Evolutionary conservation across 2,329 filamentous ascomycete genomes (phyloP).

Genomic region (Dryadomyces quercivorus): DNA sequence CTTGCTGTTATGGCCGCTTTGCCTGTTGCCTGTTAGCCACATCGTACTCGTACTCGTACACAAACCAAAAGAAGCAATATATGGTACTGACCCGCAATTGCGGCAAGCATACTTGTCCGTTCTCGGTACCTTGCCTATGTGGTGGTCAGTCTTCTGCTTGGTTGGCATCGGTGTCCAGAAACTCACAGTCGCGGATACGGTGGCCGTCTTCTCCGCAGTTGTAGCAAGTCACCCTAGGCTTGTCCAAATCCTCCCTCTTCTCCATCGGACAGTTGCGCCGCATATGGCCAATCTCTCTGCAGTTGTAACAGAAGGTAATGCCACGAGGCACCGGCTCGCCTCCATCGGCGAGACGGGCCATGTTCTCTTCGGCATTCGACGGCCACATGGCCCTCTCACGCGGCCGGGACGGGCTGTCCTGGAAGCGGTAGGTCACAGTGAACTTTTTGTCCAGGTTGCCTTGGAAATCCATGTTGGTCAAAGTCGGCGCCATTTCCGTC

Average conservation of each 20-base stretch:
- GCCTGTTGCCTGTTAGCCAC: constrained; percentile 16
- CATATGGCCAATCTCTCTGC: constrained; percentile 50
- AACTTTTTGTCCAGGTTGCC: constrained; percentile 52
- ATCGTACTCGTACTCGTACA: constrained; percentile 1
- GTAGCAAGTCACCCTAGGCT: constrained; percentile 41
- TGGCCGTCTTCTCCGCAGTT: constrained; percentile 55
- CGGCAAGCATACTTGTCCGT: constrained; percentile 54
- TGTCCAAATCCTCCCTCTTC: constrained; percentile 31
- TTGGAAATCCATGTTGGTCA: constrained; percentile 62
- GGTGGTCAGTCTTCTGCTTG: neutral
- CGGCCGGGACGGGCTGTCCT: constrained; percentile 41
- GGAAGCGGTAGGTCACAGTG: constrained; percentile 50
- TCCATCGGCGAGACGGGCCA: constrained; percentile 51
- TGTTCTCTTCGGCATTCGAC: constrained; percentile 42
- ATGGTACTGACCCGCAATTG: constrained; percentile 52
- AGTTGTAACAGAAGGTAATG: constrained; percentile 50
- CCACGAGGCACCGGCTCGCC: constrained; percentile 50
- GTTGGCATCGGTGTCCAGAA: neutral
- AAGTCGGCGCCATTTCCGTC: constrained; percentile 34
- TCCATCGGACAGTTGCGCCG: constrained; percentile 49
- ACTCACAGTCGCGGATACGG: constrained; percentile 56
- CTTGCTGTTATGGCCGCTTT: constrained; percentile 36
- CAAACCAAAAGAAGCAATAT: neutral
- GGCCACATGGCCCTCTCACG: constrained; percentile 52
- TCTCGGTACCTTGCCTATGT: constrained; percentile 44